These are phyloP conservation scores for Larix sibirica DNA, from an alignment of 83 land plant genomes.

Conservation along the genomic window DNA sequence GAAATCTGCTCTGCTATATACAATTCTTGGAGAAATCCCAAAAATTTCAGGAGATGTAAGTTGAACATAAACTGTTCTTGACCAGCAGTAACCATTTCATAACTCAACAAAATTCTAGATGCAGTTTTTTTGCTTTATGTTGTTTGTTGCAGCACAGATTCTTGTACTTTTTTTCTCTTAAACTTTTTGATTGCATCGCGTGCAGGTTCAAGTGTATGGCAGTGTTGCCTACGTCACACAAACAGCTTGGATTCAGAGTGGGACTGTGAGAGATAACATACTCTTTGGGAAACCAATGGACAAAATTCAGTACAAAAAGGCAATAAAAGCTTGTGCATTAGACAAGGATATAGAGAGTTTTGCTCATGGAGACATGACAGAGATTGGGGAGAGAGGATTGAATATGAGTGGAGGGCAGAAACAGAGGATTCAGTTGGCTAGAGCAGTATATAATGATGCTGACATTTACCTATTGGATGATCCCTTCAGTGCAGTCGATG, in stretches of 20 bases:
- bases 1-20: constrained; percentile 68
- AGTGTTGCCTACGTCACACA: constrained; percentile 77
- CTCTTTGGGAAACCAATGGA: constrained; percentile 69
- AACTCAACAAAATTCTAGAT: too few species aligned
- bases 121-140: background rate
- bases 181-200: background rate
- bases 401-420: too few species aligned
- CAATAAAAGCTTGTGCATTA: constrained; percentile 62
- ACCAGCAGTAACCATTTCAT: too few species aligned
- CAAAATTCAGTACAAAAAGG: constrained; percentile 33
- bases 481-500: constrained; percentile 91
- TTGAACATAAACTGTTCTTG: constrained; percentile 43
- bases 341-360: constrained; percentile 73
- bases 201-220: constrained; percentile 59
- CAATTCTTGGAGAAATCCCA: constrained; percentile 73
- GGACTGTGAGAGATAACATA: constrained; percentile 76
- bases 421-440: too few species aligned
- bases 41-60: constrained; percentile 59
- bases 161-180: background rate
- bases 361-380: too few species aligned
- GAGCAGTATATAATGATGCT: constrained; percentile 77
- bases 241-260: constrained; percentile 84
- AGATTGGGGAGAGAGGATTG: too few species aligned
- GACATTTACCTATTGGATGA: constrained; percentile 89
- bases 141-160: background rate